These are phyloP conservation scores for Boechera divaricarpa DNA, from an alignment of 345 rosid species.

Conservation along the genomic window DNA sequence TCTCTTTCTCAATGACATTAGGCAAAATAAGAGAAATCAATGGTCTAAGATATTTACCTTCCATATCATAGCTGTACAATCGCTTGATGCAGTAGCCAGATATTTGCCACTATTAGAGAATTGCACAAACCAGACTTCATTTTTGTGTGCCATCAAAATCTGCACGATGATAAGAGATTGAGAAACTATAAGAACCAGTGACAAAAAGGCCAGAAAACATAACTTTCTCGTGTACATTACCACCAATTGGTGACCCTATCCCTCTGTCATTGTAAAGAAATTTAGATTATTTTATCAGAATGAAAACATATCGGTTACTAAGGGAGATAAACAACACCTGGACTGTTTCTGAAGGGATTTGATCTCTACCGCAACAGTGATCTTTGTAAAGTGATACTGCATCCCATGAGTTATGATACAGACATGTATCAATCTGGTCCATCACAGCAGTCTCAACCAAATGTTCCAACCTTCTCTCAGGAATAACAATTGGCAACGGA, in stretches of 20 bases:
- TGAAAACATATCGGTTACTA: slow-evolving; percentile 2
- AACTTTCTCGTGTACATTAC: background rate
- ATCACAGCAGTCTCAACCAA: slow-evolving; percentile 69
- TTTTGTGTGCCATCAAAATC: slow-evolving; percentile 77
- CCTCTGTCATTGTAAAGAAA: background rate
- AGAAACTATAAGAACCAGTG: slow-evolving; percentile 19
- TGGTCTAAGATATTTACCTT: slow-evolving; percentile 54
- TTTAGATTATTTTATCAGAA: background rate
- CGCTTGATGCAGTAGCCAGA: slow-evolving; percentile 90
- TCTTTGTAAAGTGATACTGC: slow-evolving; percentile 70
- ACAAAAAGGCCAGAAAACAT: slow-evolving; percentile 8
- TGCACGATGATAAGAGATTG: slow-evolving; percentile 46
- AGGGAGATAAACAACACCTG: slow-evolving; percentile 59
- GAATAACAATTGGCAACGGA: slow-evolving; percentile 62
- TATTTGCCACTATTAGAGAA: slow-evolving; percentile 81
- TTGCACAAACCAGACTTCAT: slow-evolving; percentile 96
- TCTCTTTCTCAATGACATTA: slow-evolving; percentile 12
- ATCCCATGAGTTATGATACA: slow-evolving; percentile 71
- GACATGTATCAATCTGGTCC: slow-evolving; percentile 69
- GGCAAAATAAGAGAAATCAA: background rate
- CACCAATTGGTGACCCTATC: background rate
- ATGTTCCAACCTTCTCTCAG: slow-evolving; percentile 71
- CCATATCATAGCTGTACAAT: slow-evolving; percentile 94
- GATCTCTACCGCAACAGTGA: slow-evolving; percentile 74
- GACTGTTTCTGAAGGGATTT: slow-evolving; percentile 78